These are phyloP conservation scores for Pharnaceum exiguum DNA, from an alignment of 148 eudicot species.

Conservation along the genomic window DNA sequence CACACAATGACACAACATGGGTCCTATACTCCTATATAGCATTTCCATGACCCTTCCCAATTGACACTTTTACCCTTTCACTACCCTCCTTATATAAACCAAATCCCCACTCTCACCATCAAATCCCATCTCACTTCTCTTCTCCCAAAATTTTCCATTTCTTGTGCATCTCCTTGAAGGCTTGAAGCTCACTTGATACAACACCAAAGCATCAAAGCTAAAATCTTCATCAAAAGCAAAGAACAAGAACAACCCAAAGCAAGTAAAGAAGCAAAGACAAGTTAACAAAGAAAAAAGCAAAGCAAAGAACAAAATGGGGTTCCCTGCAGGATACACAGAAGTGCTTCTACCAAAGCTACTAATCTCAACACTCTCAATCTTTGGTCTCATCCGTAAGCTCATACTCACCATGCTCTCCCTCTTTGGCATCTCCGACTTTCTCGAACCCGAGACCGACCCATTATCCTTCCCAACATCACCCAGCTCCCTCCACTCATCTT, in stretches of 20 bases:
- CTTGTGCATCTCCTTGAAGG: not conserved
- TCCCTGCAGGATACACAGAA: slow-evolving; percentile 58
- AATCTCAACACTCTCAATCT: slow-evolving; percentile 25
- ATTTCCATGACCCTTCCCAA: not conserved
- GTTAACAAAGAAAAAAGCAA: too few relatives aligned
- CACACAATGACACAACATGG: too few relatives aligned
- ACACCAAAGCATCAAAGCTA: too few relatives aligned
- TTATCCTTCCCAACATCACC: slow-evolving; percentile 16
- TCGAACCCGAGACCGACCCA: slow-evolving; percentile 22
- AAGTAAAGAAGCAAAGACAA: too few relatives aligned
- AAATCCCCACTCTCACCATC: not conserved
- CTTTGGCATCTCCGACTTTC: slow-evolving; percentile 28
- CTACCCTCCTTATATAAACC: slow-evolving; percentile 1
- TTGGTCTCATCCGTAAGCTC: slow-evolving; percentile 32
- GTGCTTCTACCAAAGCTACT: slow-evolving; percentile 39
- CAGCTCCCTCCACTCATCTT: slow-evolving; percentile 6
- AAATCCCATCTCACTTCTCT: too few relatives aligned
- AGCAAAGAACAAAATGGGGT: too few relatives aligned
- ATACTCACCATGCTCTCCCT: slow-evolving; percentile 22
- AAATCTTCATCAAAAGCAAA: too few relatives aligned
- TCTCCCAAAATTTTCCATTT: not conserved
- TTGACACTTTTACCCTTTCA: slow-evolving; percentile 4
- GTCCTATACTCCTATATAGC: too few relatives aligned
- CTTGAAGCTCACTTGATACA: too few relatives aligned
- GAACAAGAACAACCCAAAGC: too few relatives aligned